phyloP scores from a whole-genome alignment of 148 eudicot species.

The Beta vulgaris region DNA sequence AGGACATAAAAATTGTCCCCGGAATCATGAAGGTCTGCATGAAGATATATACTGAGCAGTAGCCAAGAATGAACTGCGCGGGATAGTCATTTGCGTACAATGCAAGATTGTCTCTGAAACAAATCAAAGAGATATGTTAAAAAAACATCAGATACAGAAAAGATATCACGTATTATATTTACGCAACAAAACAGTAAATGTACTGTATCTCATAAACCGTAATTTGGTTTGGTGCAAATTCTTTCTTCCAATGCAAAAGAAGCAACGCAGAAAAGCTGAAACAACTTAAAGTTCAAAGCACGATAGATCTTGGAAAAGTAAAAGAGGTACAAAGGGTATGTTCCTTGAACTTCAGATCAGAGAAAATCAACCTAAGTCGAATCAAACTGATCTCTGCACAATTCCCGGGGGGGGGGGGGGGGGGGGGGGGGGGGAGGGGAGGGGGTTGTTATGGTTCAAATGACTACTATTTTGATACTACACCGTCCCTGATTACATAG shows the following conservation, averaged over 20 bases:
- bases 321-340: background rate
- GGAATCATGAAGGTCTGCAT: conserved; percentile 99
- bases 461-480: background rate
- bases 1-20: conserved; percentile 95
- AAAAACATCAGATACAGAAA: background rate
- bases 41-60: conserved; percentile 96
- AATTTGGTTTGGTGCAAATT: background rate
- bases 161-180: background rate
- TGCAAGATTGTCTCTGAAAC: conserved; percentile 77
- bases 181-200: background rate
- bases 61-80: conserved; percentile 81
- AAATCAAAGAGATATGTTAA: conserved; percentile 23
- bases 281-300: background rate
- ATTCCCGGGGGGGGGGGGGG: too few species aligned
- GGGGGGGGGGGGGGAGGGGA: too few species aligned
- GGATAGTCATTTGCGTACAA: conserved; percentile 75
- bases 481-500: too few species aligned
- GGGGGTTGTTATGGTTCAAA: too few species aligned
- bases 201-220: background rate
- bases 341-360: background rate
- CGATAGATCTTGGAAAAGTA: background rate
- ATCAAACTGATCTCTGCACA: background rate
- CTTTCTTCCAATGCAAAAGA: background rate
- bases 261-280: background rate
- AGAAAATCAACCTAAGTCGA: background rate